These are phyloP conservation scores for Candida anglica DNA, from an alignment of 805 yeast species.

Conservation along the genomic window DNA sequence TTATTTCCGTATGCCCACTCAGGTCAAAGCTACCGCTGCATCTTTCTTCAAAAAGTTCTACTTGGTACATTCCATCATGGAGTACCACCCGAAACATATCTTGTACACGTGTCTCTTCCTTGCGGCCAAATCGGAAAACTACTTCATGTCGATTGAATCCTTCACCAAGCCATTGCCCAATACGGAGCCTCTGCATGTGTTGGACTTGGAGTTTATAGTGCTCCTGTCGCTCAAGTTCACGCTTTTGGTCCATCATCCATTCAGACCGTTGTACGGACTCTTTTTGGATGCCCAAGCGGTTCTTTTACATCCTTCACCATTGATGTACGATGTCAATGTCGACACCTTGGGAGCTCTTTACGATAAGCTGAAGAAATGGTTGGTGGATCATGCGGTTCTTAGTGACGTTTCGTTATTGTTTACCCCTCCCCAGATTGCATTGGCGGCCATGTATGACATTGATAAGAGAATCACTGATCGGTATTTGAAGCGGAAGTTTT, in stretches of 20 bases:
- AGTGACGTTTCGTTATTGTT: constrained; percentile 74
- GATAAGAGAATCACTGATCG: constrained; percentile 61
- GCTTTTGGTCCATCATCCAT: constrained; percentile 83
- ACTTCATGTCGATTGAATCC: constrained; percentile 77
- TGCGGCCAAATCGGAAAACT: constrained; percentile 91
- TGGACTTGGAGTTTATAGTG: constrained; percentile 76
- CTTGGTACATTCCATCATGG: constrained; percentile 77
- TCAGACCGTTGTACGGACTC: constrained; percentile 88
- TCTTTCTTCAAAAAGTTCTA: constrained; percentile 79
- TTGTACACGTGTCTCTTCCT: constrained; percentile 72
- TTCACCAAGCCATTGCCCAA: constrained; percentile 71
- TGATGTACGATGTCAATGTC: constrained; percentile 41
- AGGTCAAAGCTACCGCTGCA: constrained; percentile 83
- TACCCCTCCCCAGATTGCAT: constrained; percentile 94
- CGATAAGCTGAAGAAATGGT: constrained; percentile 62
- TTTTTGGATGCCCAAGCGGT: constrained; percentile 79
- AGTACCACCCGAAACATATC: constrained; percentile 79
- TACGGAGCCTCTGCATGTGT: constrained; percentile 60
- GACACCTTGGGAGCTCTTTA: constrained; percentile 64
- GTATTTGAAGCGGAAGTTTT: constrained; percentile 66
- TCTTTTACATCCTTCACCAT: constrained; percentile 39
- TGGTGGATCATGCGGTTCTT: constrained; percentile 59
- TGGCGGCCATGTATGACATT: constrained; percentile 72
- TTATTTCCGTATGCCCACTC: constrained; percentile 79
- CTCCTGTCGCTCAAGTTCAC: constrained; percentile 76